Evolutionary conservation across 2,329 filamentous ascomycete species (phyloP), one percentile per base, ranked within the genome.

Genomic region (Delphinella strobiligena): DNA sequence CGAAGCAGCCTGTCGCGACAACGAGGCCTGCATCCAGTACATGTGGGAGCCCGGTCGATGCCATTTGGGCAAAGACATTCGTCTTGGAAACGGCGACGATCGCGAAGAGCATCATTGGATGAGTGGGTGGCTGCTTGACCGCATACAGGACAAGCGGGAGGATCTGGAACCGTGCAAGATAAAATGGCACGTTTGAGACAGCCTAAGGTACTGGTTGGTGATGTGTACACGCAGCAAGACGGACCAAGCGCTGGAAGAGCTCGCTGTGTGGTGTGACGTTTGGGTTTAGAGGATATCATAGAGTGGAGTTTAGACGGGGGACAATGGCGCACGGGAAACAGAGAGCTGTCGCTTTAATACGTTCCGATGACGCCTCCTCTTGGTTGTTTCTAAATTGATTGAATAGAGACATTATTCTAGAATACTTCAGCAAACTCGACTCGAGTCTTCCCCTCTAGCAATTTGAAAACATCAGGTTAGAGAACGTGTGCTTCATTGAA

Each of bases 11-110:
- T 59, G 56, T 36, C 40, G 47, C 18, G 38, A 41, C 8, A 43
- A 48, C n/a, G 40, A 45, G 2, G 41, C 51, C 5, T 60, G 56
- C 31, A 43, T 58, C n/a, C 55, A 59, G 44, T 60, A 54, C 54
- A 57, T 56, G 55, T 56, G 46, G 33, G 45, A 47, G 36, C 50
- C 54, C 4, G 56, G 54, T 3, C 44, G 54, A 16, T 60, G 56
- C 43, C 48, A 56, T 34, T 34, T 60, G 38, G 56, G 53, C 5
- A 42, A 49, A 19, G 51, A 54, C 8, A 45, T 59, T 2, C 44
- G 54, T 2, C 51, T 59, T 16, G 56, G 56, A n/a, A 48, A 48
- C 19, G 51, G 47, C 17, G 55, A 60, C 37, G 54, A 55, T 41
- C 37, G 44, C 16, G 49, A 51, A 31, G 41, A 37, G 4, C 45